phyloP scores from a whole-genome alignment of 2,329 filamentous ascomycete genomes.

The Camillea tinctor region DNA sequence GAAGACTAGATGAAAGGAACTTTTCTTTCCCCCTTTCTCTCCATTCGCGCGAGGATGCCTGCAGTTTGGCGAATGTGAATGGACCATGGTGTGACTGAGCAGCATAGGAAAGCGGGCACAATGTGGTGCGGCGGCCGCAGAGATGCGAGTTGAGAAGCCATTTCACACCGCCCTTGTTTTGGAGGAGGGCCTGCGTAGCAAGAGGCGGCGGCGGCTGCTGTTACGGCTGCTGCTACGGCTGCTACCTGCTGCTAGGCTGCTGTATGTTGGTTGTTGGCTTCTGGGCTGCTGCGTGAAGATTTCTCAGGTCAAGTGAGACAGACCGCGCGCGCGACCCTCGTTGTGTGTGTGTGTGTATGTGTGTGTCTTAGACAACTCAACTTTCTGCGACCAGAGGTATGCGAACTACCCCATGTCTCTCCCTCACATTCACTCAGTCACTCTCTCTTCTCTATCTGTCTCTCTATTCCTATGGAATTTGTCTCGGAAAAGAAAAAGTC shows the following conservation, averaged over 20 bases:
- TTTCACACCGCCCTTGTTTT: conserved; percentile 4
- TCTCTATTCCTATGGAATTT: not conserved
- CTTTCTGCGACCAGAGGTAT: not conserved
- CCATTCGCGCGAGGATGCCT: not conserved
- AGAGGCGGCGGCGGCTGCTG: not conserved
- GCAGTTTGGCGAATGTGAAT: not conserved
- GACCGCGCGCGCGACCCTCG: not conserved
- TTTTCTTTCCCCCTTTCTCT: not conserved
- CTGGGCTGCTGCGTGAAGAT: not conserved
- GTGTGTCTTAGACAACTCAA: not conserved
- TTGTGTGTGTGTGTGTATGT: too few species aligned
- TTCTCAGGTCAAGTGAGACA: not conserved
- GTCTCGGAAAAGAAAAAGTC: not conserved
- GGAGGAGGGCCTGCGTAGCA: not conserved
- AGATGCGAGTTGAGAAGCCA: conserved; percentile 1
- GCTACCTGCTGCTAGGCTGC: too few species aligned
- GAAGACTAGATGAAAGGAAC: not conserved
- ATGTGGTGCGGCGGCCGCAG: not conserved
- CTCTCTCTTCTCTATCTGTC: not conserved
- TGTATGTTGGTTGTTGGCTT: too few species aligned
- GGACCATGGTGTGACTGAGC: not conserved
- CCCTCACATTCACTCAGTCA: too few species aligned
- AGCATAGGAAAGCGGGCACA: not conserved
- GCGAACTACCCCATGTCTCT: not conserved
- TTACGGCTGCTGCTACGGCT: not conserved